A percentile compares a stretch with the other conserved stretches of the same genome.
These are phyloP conservation scores for Macadamia tetraphylla DNA, from an alignment of 164 flowering plant genomes.

Conservation along the genomic window DNA sequence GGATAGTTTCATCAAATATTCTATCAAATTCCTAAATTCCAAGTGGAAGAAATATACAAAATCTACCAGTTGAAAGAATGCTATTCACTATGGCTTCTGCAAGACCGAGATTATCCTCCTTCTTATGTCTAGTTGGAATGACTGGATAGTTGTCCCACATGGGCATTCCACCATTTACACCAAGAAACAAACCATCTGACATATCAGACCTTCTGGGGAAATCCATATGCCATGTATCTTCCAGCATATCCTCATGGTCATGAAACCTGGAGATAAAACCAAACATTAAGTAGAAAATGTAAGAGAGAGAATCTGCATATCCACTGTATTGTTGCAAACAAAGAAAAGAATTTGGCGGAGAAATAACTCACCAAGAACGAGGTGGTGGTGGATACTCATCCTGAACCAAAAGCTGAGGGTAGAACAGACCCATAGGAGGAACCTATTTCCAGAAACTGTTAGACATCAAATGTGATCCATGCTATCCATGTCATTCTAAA, in stretches of 20 bases:
- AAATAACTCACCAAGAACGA: constrained; percentile 57
- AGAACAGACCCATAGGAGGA: constrained; percentile 97
- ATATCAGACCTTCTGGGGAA: constrained; percentile 63
- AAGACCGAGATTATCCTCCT: constrained; percentile 86
- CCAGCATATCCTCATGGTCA: constrained; percentile 91
- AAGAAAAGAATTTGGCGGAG: background rate
- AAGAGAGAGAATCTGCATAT: background rate
- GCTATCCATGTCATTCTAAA: background rate
- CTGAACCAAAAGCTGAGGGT: constrained; percentile 85
- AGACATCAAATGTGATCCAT: constrained; percentile 11
- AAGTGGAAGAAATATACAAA: constrained; percentile 4
- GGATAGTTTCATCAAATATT: background rate
- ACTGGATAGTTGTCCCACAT: constrained; percentile 85
- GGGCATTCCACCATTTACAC: constrained; percentile 48
- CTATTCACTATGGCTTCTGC: constrained; percentile 94
- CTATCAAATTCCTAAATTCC: background rate
- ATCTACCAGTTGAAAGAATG: constrained; percentile 82
- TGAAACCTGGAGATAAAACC: constrained; percentile 54
- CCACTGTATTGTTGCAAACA: background rate
- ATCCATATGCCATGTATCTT: constrained; percentile 79
- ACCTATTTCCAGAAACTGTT: constrained; percentile 44
- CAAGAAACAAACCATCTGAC: constrained; percentile 58
- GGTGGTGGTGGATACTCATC: constrained; percentile 93
- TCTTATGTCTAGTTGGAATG: constrained; percentile 54
- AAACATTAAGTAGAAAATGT: background rate